Evolutionary conservation across 2,329 filamentous ascomycete genomes (phyloP), one percentile per base, ranked within the genome.

Genomic region (Zymoseptoria pseudotritici): DNA sequence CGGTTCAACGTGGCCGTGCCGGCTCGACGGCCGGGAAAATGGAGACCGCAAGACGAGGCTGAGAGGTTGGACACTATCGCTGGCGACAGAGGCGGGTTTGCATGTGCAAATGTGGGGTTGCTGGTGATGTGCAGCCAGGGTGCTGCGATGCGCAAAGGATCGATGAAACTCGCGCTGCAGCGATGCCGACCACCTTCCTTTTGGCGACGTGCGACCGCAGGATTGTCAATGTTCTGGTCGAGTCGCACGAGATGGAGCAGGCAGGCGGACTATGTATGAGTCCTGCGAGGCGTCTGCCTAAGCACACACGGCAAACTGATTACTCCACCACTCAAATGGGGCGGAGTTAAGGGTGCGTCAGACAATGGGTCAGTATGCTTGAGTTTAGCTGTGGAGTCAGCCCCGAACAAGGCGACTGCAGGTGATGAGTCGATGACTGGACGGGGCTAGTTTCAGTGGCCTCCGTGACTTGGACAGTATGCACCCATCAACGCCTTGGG

Each of bases 21-120:
- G 56, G 56, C 56, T 50, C 24, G 42, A 50, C 9, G 60, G 58
- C 63, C 56, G 60, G 58, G 51, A 29, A 57, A 60, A 57, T 60
- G 17, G 36, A 46, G 36, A 46, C 36, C 11, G 36, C 36, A 46
- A 46, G 36, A n/a, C 13, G 36, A 46, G 36, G 36, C 36, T 46
- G 36, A 46, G 13, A 17, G 17, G 36, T 46, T 46, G 36, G 36
- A 46, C 10, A 46, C 17, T 42, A 42, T 46, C 36, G 36, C 36
- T 46, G 36, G 36, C 17, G 36, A 46, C 36, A 46, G 17, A 46
- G 36, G 36, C 13, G 17, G 36, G n/a, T 6, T 46, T 46, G 36
- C 36, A 46, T 46, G 36, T 46, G 36, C 36, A 46, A 46, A 46
- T 13, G 36, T 46, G 36, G 36, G 36, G 36, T 46, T 46, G 36